A percentile compares a stretch with the other conserved stretches of the same genome.
Evolutionary conservation across 768 basidiomycete species (phyloP).

Genomic region (Suillus decipiens): DNA sequence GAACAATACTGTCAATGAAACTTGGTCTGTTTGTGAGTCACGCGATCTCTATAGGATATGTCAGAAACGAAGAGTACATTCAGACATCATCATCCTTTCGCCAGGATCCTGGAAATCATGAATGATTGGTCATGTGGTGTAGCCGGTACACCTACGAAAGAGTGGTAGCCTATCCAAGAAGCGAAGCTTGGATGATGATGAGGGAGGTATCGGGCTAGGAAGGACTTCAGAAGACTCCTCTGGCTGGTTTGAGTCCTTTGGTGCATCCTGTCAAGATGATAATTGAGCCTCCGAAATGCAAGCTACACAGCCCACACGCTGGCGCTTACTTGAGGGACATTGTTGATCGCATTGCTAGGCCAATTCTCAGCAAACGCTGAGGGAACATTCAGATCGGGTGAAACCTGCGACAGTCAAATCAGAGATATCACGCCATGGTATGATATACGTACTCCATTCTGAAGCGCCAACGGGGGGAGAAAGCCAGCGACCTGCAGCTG

Average conservation of each 20-base stretch:
- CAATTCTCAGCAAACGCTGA: not conserved
- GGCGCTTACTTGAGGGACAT: not conserved
- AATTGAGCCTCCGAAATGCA: not conserved
- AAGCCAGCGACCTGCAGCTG: slow-evolving; percentile 2
- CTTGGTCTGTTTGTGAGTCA: not conserved
- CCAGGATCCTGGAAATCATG: not conserved
- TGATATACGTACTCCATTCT: slow-evolving; percentile 1
- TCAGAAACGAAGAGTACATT: not conserved
- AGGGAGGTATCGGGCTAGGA: not conserved
- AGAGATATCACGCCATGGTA: not conserved
- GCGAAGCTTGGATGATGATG: not conserved
- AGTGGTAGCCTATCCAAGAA: not conserved
- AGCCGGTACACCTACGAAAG: not conserved
- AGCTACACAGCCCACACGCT: not conserved
- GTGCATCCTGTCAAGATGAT: not conserved
- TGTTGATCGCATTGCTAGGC: not conserved
- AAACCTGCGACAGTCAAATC: not conserved
- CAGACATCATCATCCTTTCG: not conserved
- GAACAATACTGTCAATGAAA: not conserved
- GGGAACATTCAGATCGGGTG: slow-evolving; percentile 2
- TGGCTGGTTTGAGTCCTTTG: not conserved
- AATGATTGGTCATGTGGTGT: not conserved
- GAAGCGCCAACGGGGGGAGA: slow-evolving; percentile 3
- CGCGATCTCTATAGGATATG: not conserved
- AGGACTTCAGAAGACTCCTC: not conserved